Evolutionary conservation across 1,139 yeast genomes (phyloP).

Genomic region (Eremothecium cymbalariae): DNA sequence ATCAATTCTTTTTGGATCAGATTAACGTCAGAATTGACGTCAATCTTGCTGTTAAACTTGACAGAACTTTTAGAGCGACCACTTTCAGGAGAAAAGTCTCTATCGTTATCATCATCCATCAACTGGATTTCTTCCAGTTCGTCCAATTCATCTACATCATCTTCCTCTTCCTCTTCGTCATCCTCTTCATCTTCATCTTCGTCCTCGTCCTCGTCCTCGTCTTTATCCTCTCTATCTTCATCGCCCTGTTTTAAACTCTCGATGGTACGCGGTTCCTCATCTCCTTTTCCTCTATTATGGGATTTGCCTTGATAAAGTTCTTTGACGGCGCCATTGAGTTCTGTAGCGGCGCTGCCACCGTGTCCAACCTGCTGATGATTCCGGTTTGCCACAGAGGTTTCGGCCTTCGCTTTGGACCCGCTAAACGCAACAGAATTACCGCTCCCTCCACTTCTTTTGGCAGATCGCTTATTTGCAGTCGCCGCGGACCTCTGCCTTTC

Average conservation of each 20-base stretch:
- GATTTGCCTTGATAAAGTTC: background rate
- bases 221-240: slow-evolving; percentile 19
- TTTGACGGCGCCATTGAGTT: slow-evolving; percentile 2
- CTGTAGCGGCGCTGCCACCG: slow-evolving; percentile 2
- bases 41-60: slow-evolving; percentile 16
- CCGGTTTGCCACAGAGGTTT: slow-evolving; percentile 1
- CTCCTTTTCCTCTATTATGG: slow-evolving; percentile 1
- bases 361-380: background rate
- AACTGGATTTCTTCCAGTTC: slow-evolving; percentile 12
- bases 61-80: slow-evolving; percentile 13
- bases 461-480: slow-evolving; percentile 1
- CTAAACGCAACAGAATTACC: background rate
- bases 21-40: slow-evolving; percentile 24
- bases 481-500: slow-evolving; percentile 5
- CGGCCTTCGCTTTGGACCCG: slow-evolving; percentile 1
- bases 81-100: slow-evolving; percentile 23
- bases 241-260: slow-evolving; percentile 17
- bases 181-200: slow-evolving; percentile 20
- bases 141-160: slow-evolving; percentile 11
- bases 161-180: slow-evolving; percentile 15
- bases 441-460: background rate
- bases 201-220: slow-evolving; percentile 17
- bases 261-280: slow-evolving; percentile 4
- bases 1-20: slow-evolving; percentile 26
- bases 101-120: slow-evolving; percentile 24